Base-by-base conservation (phyloP, 441 rosid genomes). In the Gossypium schwendimanii region DNA sequence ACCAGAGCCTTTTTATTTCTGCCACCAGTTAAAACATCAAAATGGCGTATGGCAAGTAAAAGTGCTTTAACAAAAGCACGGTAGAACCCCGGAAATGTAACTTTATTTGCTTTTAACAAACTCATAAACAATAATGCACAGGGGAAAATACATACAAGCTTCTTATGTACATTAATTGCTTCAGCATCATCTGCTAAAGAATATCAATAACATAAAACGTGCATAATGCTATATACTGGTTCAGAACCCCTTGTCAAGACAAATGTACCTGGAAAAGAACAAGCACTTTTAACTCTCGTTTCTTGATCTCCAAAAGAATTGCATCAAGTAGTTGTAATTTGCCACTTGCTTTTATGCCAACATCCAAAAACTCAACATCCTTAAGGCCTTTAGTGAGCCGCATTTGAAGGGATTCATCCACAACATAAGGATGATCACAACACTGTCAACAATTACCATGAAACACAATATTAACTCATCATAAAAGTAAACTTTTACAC, bases 321-420 rank as follows among this genome's bases (percentile, higher is more conserved):
- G 79, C 82, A 65, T 90, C 93, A 67, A 96, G 92, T 70, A 91
- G 85, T 69, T 84, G 87, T 73, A 93, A 84, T 81, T 96, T 96
- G 71, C 98, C 97, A 69, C 99, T 89, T 54, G 93, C 98, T 84
- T 89, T 87, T 82, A 89, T 85, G 75, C 89, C 99, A 79, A 86
- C 80, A 76, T 93, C 91, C 79, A 93, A 77, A 73, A 71, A 39
- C 50, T 92, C 83, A 67, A 50, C 76, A 71, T 3, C 69, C 73
- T 75, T 59, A 49, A 81, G 78, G 71, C 83, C 87, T 74, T 82
- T 79, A 21, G 69, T 73, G 69, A 89, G 77, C 65, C 73, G 72
- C 57, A 31, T 64, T 66, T 80, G 84, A 70, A 84, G 76, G 41
- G 81, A 76, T 60, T 80, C 50, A 83, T 91, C 91, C 83, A 79